A percentile compares a stretch with the other conserved stretches of the same genome.
phyloP scores from a whole-genome alignment of 1,284 basidiomycete species.

The Tremellales sp. region DNA sequence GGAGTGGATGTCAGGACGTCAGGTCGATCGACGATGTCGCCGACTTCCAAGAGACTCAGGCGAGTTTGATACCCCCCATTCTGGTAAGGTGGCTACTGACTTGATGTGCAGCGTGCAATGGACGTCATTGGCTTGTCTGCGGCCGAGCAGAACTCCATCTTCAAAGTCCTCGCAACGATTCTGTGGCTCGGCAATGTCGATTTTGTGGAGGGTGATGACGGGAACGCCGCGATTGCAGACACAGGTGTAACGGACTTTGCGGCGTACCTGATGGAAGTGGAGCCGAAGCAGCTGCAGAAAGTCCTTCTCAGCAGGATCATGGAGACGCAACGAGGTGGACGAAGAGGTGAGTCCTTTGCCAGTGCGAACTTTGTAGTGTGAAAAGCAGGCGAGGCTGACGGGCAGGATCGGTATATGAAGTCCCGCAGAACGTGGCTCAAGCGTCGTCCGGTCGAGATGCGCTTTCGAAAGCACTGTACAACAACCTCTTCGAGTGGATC shows the following conservation, averaged over 20 bases:
- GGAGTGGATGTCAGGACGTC: conserved; percentile 88
- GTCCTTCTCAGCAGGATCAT: conserved; percentile 79
- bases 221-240: conserved; percentile 78
- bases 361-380: too few species aligned
- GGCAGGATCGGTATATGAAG: conserved; percentile 80
- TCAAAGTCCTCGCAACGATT: conserved; percentile 81
- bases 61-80: too few species aligned
- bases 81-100: not conserved
- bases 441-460: conserved; percentile 86
- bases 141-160: conserved; percentile 87
- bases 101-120: conserved; percentile 73
- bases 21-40: conserved; percentile 82
- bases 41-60: conserved; percentile 84
- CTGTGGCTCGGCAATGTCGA: conserved; percentile 97
- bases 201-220: conserved; percentile 82
- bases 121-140: conserved; percentile 77
- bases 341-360: conserved; percentile 62
- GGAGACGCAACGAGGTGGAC: conserved; percentile 88
- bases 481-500: conserved; percentile 99
- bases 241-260: conserved; percentile 91
- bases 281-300: conserved; percentile 73
- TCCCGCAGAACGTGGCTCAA: conserved; percentile 91
- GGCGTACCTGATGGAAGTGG: conserved; percentile 88
- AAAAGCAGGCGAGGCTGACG: conserved; percentile 6
- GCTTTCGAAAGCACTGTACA: conserved; percentile 93